Evolutionary conservation across 208 protist genomes (phyloP).

Genomic region (Acanthamoeba sp.): DNA sequence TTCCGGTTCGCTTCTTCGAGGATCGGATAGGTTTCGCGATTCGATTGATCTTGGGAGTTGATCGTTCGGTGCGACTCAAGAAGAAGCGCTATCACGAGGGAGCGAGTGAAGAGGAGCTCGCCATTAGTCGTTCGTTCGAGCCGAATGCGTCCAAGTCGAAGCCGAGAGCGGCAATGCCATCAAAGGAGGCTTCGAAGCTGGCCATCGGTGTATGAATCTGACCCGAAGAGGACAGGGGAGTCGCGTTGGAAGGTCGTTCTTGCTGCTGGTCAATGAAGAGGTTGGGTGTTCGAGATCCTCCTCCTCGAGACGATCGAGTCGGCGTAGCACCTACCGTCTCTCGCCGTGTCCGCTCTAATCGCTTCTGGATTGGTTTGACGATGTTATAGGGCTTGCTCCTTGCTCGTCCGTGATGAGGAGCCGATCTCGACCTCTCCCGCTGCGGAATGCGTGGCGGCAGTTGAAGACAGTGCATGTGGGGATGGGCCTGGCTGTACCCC

Average conservation of each 20-base stretch:
- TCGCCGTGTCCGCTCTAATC: not conserved
- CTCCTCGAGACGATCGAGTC: not conserved
- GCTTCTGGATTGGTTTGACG: slow-evolving; percentile 18
- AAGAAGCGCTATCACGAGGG: not conserved
- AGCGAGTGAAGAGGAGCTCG: not conserved
- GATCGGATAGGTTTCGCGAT: no score
- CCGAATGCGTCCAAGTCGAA: not conserved
- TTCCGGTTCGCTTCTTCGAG: no score
- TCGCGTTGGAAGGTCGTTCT: not conserved
- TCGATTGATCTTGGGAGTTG: no score
- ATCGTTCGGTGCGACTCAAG: not conserved
- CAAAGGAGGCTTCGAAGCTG: slow-evolving; percentile 12
- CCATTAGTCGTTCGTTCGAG: slow-evolving; percentile 11
- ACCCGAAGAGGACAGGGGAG: not conserved
- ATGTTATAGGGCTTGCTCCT: not conserved
- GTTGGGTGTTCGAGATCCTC: not conserved
- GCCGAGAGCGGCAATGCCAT: slow-evolving; percentile 2
- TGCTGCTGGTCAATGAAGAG: slow-evolving; percentile 3
- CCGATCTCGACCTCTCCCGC: not conserved
- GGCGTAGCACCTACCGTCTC: not conserved
- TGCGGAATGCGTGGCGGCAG: not conserved
- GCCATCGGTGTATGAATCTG: not conserved
- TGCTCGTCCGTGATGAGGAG: not conserved
- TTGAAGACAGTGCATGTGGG: no score
- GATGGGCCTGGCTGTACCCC: no score